Evolutionary conservation across 176 grass and related monocot species (phyloP), one percentile per base, ranked within the genome.

Genomic region (Alloteropsis semialata): DNA sequence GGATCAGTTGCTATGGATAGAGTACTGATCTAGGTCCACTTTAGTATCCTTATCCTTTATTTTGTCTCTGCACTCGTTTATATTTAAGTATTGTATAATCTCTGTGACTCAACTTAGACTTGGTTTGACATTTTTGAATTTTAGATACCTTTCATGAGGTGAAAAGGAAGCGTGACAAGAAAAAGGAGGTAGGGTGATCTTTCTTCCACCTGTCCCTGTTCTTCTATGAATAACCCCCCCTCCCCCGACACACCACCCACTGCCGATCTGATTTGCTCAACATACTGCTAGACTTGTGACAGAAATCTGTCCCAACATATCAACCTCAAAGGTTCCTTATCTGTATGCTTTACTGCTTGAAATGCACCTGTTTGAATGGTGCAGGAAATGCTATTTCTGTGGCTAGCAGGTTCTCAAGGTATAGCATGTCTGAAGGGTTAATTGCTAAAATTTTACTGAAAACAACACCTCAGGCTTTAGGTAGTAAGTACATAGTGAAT

Each of bases 101-200:
- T 36, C 27, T 41, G 39, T 63, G 39, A 21, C 57, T 22, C 75
- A 29, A 60, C 44, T 30, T 32, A 51, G 18, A 74, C 48, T 14
- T 53, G 5, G 10, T 53, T 33, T 74, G 10, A 13, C 29, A n/a
- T 49, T 24, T 33, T 64, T 24, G 36, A 78, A 21, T 89, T 86
- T 83, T 78, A 94, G 92, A 92, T 85, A 87, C 87, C 78, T 94
- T 90, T 55, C 89, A 92, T 39, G 87, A 92, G 82, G 92, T 94
- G 55, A 94, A 83, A 74, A 94, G 89, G 69, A 94, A 85, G 89
- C 87, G 84, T 21, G 81, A 90, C 84, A 94, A 94, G 89, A 94
- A 89, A 90, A 94, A 94, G 34, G 92, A 94, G 89, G 92, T 94
- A 76, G 61, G 44, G 54, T 53, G 22, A 56, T 77, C 13, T 39